Evolutionary conservation across 345 rosid genomes (phyloP).

Genomic region (Brassica cretica): DNA sequence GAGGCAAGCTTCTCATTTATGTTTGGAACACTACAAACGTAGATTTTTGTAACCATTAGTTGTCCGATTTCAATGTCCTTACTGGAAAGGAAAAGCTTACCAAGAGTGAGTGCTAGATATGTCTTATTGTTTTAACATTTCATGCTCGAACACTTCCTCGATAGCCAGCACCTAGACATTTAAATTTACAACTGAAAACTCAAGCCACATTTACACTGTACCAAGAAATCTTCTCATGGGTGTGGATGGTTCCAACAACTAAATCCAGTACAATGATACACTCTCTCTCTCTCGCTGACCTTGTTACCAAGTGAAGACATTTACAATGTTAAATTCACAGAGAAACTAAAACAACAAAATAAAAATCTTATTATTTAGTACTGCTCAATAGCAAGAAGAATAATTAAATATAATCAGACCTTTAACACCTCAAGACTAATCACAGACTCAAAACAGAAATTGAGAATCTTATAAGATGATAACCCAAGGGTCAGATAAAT

Average conservation of each 20-base stretch:
- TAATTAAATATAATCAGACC: background rate
- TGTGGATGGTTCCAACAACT: too few relatives aligned
- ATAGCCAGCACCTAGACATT: constrained; percentile 72
- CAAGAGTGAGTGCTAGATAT: background rate
- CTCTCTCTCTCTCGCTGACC: background rate
- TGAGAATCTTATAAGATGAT: too few relatives aligned
- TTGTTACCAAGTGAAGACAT: background rate
- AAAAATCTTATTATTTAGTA: too few relatives aligned
- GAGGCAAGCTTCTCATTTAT: too few relatives aligned
- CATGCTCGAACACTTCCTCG: constrained; percentile 80
- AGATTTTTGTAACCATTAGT: background rate
- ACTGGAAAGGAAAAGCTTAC: background rate
- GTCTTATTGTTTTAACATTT: background rate
- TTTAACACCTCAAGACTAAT: too few relatives aligned
- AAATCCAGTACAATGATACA: too few relatives aligned
- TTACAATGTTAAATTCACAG: too few relatives aligned
- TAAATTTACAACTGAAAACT: background rate
- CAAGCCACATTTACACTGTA: too few relatives aligned
- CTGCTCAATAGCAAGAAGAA: background rate
- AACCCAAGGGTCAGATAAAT: too few relatives aligned
- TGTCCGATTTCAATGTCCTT: background rate
- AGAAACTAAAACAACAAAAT: background rate
- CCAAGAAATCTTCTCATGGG: too few relatives aligned
- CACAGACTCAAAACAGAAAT: too few relatives aligned
- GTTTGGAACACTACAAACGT: too few relatives aligned